Percentiles rank a stretch among this genome's conserved stretches.
phyloP scores from a whole-genome alignment of 2,329 filamentous ascomycete species.

The Stromatinia cepivora region DNA sequence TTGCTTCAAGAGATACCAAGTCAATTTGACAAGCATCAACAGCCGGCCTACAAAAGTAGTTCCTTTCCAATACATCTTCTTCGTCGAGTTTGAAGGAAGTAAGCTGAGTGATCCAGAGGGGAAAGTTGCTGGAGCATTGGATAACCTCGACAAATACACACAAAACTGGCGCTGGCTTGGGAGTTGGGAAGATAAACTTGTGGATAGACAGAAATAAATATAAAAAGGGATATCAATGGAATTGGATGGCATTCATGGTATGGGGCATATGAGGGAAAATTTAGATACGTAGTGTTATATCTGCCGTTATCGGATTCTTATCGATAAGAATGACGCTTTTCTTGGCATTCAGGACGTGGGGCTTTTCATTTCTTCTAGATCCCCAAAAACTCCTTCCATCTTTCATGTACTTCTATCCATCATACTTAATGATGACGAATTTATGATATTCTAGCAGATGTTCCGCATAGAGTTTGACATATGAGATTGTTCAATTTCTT shows the following conservation, averaged over 20 bases:
- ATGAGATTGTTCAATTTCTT: slow-evolving; percentile 27
- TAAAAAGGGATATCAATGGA: neutral
- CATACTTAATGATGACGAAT: neutral
- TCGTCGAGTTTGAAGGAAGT: slow-evolving; percentile 81
- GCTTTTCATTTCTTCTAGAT: slow-evolving; percentile 12
- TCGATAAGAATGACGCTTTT: slow-evolving; percentile 21
- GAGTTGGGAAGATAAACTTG: slow-evolving; percentile 53
- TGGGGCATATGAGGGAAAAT: neutral
- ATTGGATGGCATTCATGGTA: neutral
- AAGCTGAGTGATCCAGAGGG: slow-evolving; percentile 53
- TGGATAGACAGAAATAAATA: slow-evolving; percentile 7
- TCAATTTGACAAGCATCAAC: slow-evolving; percentile 91
- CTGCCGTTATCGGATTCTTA: slow-evolving; percentile 20
- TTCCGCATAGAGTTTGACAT: slow-evolving; percentile 15
- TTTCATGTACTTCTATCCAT: neutral
- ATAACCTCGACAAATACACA: slow-evolving; percentile 57
- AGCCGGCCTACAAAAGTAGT: slow-evolving; percentile 73
- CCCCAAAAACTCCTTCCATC: neutral
- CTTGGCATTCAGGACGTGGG: slow-evolving; percentile 12
- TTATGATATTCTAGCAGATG: slow-evolving; percentile 5
- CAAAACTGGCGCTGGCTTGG: slow-evolving; percentile 67
- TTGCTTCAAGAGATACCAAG: slow-evolving; percentile 69
- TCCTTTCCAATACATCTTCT: slow-evolving; percentile 92
- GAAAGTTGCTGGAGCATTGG: slow-evolving; percentile 61
- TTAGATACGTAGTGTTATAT: neutral